Evolutionary conservation across 75 land plant genomes (phyloP).

Genomic region (Pinus taeda): DNA sequence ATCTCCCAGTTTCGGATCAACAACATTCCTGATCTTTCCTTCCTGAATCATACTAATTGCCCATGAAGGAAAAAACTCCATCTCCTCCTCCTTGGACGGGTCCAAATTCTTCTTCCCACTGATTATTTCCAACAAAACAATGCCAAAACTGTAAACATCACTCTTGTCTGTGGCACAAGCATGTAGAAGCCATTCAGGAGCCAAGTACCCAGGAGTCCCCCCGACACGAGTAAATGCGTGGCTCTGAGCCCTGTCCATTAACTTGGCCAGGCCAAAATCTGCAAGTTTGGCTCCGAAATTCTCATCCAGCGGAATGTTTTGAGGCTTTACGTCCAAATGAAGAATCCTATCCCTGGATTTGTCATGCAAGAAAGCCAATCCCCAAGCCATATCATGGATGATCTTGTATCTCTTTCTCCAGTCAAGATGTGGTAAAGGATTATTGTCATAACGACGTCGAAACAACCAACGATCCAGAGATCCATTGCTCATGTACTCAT

Average conservation of each 20-base stretch:
- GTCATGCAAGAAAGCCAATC: constrained; percentile 30
- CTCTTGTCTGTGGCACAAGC: constrained; percentile 13
- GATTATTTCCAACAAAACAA: constrained; percentile 25
- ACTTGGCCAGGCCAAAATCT: constrained; percentile 50
- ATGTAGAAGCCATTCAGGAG: constrained; percentile 29
- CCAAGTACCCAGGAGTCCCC: constrained; percentile 44
- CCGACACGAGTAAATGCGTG: constrained; percentile 19
- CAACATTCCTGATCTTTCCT: constrained; percentile 16
- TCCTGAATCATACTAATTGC: constrained; percentile 1
- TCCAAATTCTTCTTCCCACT: constrained; percentile 19
- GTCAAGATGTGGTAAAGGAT: constrained; percentile 6
- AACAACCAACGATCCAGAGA: constrained; percentile 31
- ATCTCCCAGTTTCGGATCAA: constrained; percentile 7
- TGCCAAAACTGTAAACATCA: constrained; percentile 46
- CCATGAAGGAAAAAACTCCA: constrained; percentile 11
- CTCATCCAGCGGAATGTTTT: constrained; percentile 42
- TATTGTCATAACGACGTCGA: background rate
- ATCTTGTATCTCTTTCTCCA: constrained; percentile 21
- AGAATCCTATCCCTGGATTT: constrained; percentile 34
- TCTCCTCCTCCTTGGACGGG: constrained; percentile 15
- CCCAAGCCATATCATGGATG: constrained; percentile 22
- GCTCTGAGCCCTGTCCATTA: constrained; percentile 25
- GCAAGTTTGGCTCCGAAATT: constrained; percentile 42
- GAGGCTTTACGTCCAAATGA: constrained; percentile 48
- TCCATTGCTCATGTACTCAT: constrained; percentile 28